These are phyloP conservation scores for Bipolaris victoriae DNA, from an alignment of 2,329 filamentous ascomycete genomes.

Conservation along the genomic window DNA sequence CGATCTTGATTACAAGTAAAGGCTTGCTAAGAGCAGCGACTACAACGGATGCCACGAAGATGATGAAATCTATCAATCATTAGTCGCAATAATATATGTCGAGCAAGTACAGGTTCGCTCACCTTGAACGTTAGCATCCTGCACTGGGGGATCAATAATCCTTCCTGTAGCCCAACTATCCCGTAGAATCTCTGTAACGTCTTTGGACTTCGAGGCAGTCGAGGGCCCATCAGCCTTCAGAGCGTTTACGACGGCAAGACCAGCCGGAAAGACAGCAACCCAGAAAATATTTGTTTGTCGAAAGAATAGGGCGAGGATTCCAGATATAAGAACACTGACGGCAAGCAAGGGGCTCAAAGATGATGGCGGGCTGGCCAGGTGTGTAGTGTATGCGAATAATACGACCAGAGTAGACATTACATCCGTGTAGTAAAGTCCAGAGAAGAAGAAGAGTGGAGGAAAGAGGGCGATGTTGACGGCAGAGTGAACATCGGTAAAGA, in stretches of 20 bases:
- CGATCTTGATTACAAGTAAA: constrained; percentile 46
- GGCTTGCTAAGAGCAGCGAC: constrained; percentile 60
- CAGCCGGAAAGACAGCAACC: constrained; percentile 79
- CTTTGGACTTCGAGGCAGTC: not conserved
- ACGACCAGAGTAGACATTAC: constrained; percentile 80
- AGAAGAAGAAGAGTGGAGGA: constrained; percentile 94
- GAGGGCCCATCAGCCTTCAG: constrained; percentile 27
- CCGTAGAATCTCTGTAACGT: constrained; percentile 13
- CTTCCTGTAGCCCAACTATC: constrained; percentile 32
- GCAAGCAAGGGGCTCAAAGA: constrained; percentile 21
- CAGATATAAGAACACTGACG: constrained; percentile 56
- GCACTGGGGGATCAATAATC: constrained; percentile 32
- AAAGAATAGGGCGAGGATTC: constrained; percentile 73
- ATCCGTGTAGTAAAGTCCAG: constrained; percentile 93
- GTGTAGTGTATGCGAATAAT: constrained; percentile 68
- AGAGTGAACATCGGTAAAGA: constrained; percentile 59
- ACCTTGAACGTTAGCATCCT: constrained; percentile 36
- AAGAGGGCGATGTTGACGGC: constrained; percentile 84
- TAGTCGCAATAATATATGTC: not conserved
- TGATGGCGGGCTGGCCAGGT: constrained; percentile 40
- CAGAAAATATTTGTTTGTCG: constrained; percentile 98
- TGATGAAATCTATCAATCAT: constrained; percentile 29
- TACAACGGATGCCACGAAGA: constrained; percentile 64
- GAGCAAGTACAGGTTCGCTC: not conserved
- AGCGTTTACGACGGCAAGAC: constrained; percentile 45